Evolutionary conservation across 1,139 yeast genomes (phyloP), one percentile per base, ranked within the genome.

Genomic region (Kodamaea alishanica): DNA sequence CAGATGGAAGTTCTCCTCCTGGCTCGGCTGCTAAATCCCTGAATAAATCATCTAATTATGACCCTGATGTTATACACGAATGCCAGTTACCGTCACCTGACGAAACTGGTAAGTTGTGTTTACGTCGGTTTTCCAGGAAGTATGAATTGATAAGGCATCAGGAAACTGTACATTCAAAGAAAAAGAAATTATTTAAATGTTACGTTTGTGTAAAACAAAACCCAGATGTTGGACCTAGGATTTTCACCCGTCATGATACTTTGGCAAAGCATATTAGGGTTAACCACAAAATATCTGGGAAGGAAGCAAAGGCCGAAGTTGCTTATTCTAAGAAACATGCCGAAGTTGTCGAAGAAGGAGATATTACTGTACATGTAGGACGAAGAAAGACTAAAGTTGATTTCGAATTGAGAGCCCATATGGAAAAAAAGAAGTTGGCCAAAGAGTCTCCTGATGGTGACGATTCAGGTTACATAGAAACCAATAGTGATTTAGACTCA

Each of bases 71-170:
- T 4, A 64, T 70, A 1, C 77, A 71, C 45, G 77, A 71, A 49
- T 71, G 77, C 51, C 75, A 69, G 46, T 55, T 71, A 26, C 69
- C 76, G 2, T 67, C 74, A 1, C 67, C 76, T 6, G 77, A 71
- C 45, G 72, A 66, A 35, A 70, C 73, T 4, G 60, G 82, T 34
- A 70, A 74, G 48, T 73, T 79, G 38, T 90, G 97, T 60, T 68
- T 79, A 49, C 86, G 95, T 53, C 77, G 84, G 46, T 92, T 92
- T 58, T 88, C 97, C 11, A 76, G 98, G 52, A 95, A 96, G 26
- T 92, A 92, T 56, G 98, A 92, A 65, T 73, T 92, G 55, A 84
- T 90, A 25, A 78, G 98, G 53, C 97, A 92, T 61, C 96, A 90
- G 63, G 96, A 92, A 58, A 90, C 97, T 0, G 92, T 92, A 39